These are phyloP conservation scores for Medicago truncatula DNA, from an alignment of 306 rosid species.

Conservation along the genomic window MtrunA17r5.0-ANR NC_053044.1:49225001-49225500, in stretches of 20 bases:
- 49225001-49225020: slow-evolving; percentile 70
- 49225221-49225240: slow-evolving; percentile 49
- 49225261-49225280: slow-evolving; percentile 56
- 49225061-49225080: slow-evolving; percentile 67
- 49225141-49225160: slow-evolving; percentile 59
- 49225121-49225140: slow-evolving; percentile 54
- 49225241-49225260: slow-evolving; percentile 57
- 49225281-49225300: slow-evolving; percentile 60
- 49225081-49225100: slow-evolving; percentile 48
- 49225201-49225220: slow-evolving; percentile 46
- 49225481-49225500: slow-evolving; percentile 80
- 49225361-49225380: slow-evolving; percentile 98
- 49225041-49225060: slow-evolving; percentile 82
- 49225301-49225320: slow-evolving; percentile 92
- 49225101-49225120: slow-evolving; percentile 54
- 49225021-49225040: slow-evolving; percentile 89
- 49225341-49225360: slow-evolving; percentile 99
- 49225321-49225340: slow-evolving; percentile 69
- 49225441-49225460: slow-evolving; percentile 92
- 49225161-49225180: slow-evolving; percentile 59
- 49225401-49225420: slow-evolving; percentile 98
- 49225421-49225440: slow-evolving; percentile 98
- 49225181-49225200: slow-evolving; percentile 52
- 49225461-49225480: slow-evolving; percentile 72
- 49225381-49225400: slow-evolving; percentile 96